A percentile compares a stretch with the other conserved stretches of the same genome.
Evolutionary conservation across 805 yeast species (phyloP).

Genomic region (Candida dajiaensis): DNA sequence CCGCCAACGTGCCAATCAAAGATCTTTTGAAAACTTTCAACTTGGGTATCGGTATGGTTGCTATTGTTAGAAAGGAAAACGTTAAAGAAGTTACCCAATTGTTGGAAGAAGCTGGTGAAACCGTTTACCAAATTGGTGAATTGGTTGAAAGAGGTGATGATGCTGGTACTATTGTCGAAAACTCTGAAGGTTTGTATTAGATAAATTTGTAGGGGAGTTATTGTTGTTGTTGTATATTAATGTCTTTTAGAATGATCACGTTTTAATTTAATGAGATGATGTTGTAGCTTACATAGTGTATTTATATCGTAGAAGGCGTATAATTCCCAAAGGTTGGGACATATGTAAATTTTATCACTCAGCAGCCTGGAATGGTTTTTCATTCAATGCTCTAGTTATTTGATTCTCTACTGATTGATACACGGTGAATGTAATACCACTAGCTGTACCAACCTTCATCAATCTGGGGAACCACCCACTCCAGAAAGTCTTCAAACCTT

Average conservation of each 20-base stretch:
- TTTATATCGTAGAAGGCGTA: too few species aligned
- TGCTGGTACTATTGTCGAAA: conserved; percentile 47
- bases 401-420: conserved; percentile 52
- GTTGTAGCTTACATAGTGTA: neutral
- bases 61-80: conserved; percentile 66
- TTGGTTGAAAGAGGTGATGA: conserved; percentile 42
- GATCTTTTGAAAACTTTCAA: conserved; percentile 91
- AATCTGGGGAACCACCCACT: conserved; percentile 62
- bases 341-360: neutral
- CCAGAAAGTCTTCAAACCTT: conserved; percentile 44
- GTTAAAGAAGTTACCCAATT: conserved; percentile 50
- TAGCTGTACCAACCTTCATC: conserved; percentile 62
- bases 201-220: neutral
- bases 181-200: conserved; percentile 26
- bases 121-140: conserved; percentile 63
- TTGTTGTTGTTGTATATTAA: neutral
- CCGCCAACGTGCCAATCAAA: conserved; percentile 81
- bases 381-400: conserved; percentile 31
- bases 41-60: conserved; percentile 95
- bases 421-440: conserved; percentile 61
- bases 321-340: too few species aligned
- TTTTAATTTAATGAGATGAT: neutral
- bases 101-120: conserved; percentile 65
- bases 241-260: neutral
- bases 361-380: conserved; percentile 31